These are phyloP conservation scores for Chaetoceros muelleri DNA, from an alignment of 108 stramenopile genomes.

Conservation along the genomic window DNA sequence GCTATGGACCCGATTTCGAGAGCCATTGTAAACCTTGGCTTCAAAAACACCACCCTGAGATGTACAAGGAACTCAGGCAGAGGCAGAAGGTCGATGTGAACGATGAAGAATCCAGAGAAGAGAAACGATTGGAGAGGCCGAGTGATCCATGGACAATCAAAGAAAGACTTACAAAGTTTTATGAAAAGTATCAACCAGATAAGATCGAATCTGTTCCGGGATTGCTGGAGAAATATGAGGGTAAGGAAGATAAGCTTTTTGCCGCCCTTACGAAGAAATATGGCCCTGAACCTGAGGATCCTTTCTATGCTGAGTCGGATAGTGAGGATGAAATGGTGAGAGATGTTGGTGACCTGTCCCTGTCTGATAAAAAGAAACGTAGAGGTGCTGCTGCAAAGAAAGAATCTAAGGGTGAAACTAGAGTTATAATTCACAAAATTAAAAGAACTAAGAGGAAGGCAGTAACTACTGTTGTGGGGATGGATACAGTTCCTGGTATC, in stretches of 20 bases:
- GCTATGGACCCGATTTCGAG: conserved; percentile 88
- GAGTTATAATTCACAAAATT: conserved; percentile 74
- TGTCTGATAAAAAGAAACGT: conserved; percentile 50
- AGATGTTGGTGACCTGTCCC: conserved; percentile 32
- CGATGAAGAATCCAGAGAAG: conserved; percentile 5
- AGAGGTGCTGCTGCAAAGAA: conserved; percentile 71
- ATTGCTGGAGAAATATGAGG: conserved; percentile 75
- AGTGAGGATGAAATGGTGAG: conserved; percentile 42
- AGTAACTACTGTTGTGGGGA: conserved; percentile 81
- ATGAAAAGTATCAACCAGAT: conserved; percentile 76
- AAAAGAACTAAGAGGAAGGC: conserved; percentile 75
- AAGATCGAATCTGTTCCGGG: conserved; percentile 60
- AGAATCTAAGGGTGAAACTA: conserved; percentile 41
- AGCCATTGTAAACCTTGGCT: conserved; percentile 72
- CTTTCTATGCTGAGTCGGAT: conserved; percentile 41
- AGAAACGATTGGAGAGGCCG: conserved; percentile 11
- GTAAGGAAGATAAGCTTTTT: conserved; percentile 87
- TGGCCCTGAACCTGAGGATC: conserved; percentile 82
- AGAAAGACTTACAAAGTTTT: conserved; percentile 69
- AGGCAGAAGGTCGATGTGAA: neutral
- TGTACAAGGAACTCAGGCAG: conserved; percentile 27
- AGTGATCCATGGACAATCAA: conserved; percentile 66
- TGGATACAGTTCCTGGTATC: conserved; percentile 83
- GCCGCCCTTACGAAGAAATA: conserved; percentile 78
- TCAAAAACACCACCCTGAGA: conserved; percentile 47